Conservation (phyloP, 768 basidiomycete genomes). For the Hemileccinum impolitum region DNA sequence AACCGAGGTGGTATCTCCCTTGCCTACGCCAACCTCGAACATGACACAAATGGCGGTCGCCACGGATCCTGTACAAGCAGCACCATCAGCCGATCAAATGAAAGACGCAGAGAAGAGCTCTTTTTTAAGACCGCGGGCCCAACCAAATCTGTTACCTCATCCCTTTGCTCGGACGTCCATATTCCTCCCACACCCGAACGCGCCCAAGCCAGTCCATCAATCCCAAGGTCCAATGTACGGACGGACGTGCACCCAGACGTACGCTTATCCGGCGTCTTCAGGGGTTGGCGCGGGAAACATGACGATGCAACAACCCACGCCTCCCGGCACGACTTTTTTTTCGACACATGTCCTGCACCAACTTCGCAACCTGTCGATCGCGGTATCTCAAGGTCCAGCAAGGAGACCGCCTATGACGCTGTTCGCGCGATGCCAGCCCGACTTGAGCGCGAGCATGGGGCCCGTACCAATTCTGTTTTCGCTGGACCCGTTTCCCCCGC, state of each 20-base stretch:
- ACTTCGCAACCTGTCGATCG: conserved; percentile 18
- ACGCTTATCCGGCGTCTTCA: conserved; percentile 8
- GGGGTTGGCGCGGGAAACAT: conserved; percentile 6
- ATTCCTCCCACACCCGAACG: conserved; percentile 55
- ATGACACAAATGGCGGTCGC: conserved; percentile 10
- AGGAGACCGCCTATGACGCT: conserved; percentile 42
- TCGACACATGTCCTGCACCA: conserved; percentile 27
- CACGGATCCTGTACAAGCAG: conserved; percentile 12
- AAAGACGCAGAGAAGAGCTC: conserved; percentile 12
- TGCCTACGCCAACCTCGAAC: conserved; percentile 6
- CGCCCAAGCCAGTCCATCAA: conserved; percentile 37
- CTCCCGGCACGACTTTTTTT: conserved; percentile 29
- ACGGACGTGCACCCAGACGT: conserved; percentile 27
- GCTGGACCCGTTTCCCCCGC: conserved; percentile 44
- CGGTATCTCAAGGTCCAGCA: conserved; percentile 19
- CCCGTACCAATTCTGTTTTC: conserved; percentile 65
- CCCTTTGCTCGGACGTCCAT: conserved; percentile 37
- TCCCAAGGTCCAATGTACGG: conserved; percentile 59
- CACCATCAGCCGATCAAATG: not conserved
- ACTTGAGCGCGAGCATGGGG: conserved; percentile 45
- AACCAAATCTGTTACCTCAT: conserved; percentile 15
- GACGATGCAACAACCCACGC: not conserved
- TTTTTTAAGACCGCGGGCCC: conserved; percentile 29
- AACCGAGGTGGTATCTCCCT: conserved; percentile 12
- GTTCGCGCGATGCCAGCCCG: conserved; percentile 53